Percentiles rank a stretch among this genome's conserved stretches.
Evolutionary conservation across 352 stramenopile species (phyloP).

Genomic region (Globisporangium irregulare): DNA sequence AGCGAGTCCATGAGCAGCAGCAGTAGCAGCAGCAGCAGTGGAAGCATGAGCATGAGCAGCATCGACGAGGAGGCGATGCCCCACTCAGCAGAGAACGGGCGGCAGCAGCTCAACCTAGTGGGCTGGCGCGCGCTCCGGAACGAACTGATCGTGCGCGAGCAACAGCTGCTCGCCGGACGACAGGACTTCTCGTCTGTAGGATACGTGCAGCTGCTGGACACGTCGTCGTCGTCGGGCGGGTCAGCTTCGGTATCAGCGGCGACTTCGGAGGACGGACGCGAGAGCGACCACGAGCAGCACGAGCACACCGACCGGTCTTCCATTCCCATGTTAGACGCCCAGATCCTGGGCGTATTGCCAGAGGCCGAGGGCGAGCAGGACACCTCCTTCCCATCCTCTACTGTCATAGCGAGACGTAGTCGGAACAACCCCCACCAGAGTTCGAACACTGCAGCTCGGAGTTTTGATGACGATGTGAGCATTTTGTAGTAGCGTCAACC

Average conservation of each 20-base stretch:
- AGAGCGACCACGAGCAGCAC: constrained; percentile 12
- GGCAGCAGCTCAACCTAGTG: constrained; percentile 45
- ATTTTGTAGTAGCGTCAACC: constrained; percentile 5
- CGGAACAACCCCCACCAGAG: not conserved
- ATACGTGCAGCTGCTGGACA: constrained; percentile 51
- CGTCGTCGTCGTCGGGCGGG: constrained; percentile 25
- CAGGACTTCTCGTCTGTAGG: constrained; percentile 34
- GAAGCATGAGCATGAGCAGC: constrained; percentile 8
- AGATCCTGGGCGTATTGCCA: constrained; percentile 1
- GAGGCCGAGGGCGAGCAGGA: not conserved
- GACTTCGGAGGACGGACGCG: constrained; percentile 5
- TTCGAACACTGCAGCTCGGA: not conserved
- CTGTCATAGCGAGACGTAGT: not conserved
- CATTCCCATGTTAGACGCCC: not conserved
- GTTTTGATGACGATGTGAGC: constrained; percentile 6
- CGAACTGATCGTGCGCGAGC: constrained; percentile 51
- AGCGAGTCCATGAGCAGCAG: constrained; percentile 8
- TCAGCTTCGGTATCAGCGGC: constrained; percentile 4
- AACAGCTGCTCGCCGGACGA: constrained; percentile 32
- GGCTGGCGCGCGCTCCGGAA: constrained; percentile 54
- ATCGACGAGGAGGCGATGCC: not conserved
- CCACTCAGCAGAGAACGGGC: not conserved
- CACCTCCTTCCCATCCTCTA: not conserved
- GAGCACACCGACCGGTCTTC: not conserved
- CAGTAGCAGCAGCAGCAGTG: constrained; percentile 9